Evolutionary conservation across 2,329 filamentous ascomycete genomes (phyloP).

Genomic region (Helotiales sp.): DNA sequence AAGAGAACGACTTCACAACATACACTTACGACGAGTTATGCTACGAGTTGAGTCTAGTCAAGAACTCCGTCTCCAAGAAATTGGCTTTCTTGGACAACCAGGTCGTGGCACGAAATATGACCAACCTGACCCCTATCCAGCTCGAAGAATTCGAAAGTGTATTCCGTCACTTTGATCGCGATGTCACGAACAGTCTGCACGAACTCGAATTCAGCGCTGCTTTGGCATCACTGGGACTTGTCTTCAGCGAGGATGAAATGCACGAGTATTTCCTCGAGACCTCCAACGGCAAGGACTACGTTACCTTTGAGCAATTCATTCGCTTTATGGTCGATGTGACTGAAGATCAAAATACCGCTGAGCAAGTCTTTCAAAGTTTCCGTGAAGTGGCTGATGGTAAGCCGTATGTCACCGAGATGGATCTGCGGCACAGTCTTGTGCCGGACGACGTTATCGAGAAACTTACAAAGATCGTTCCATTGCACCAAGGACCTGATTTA

Average conservation of each 20-base stretch:
- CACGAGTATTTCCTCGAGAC: conserved; percentile 90
- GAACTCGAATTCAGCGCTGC: conserved; percentile 97
- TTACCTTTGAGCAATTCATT: conserved; percentile 98
- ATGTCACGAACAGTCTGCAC: conserved; percentile 83
- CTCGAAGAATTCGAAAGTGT: conserved; percentile 98
- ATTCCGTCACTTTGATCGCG: conserved; percentile 95
- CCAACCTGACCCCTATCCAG: conserved; percentile 96
- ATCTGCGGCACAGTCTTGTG: conserved; percentile 90
- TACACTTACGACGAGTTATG: conserved; percentile 96
- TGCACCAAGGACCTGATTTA: conserved; percentile 81
- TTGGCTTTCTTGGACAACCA: conserved; percentile 96
- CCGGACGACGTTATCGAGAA: conserved; percentile 97
- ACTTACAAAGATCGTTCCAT: conserved; percentile 81
- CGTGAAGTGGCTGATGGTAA: conserved; percentile 97
- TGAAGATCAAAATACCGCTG: conserved; percentile 97
- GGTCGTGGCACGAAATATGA: conserved; percentile 98
- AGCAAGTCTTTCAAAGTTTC: conserved; percentile 98
- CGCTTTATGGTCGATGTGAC: conserved; percentile 99
- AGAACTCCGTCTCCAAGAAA: conserved; percentile 92
- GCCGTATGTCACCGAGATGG: conserved; percentile 97
- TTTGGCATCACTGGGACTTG: conserved; percentile 88
- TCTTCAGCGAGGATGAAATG: conserved; percentile 98
- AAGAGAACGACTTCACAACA: conserved; percentile 99
- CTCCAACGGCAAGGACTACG: conserved; percentile 74
- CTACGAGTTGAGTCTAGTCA: conserved; percentile 91